phyloP scores from a whole-genome alignment of 2,329 filamentous ascomycete genomes.

The Dissoconium aciculare region DNA sequence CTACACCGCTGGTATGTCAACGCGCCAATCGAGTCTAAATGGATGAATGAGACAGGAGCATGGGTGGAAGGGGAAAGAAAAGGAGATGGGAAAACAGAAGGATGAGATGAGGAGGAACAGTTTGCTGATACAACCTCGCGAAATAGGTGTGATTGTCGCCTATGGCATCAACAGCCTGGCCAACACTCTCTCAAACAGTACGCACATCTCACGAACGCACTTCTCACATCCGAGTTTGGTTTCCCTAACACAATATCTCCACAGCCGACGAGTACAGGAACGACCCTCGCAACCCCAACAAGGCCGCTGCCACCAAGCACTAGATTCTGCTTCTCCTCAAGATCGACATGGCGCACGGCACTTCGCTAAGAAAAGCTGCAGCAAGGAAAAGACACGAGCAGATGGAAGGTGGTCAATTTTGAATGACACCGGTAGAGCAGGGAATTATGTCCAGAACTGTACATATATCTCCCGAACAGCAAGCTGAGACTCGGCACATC shows the following conservation, averaged over 20 bases:
- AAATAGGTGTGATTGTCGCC: constrained; percentile 62
- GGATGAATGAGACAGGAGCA: constrained; percentile 1
- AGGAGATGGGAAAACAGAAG: background rate
- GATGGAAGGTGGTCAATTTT: too few species aligned
- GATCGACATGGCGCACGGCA: too few species aligned
- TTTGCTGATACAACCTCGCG: constrained; percentile 7
- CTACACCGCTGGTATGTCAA: constrained; percentile 67
- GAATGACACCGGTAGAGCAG: too few species aligned
- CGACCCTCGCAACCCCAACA: constrained; percentile 73
- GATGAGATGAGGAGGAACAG: constrained; percentile 1
- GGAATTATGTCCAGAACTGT: background rate
- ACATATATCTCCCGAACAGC: too few species aligned
- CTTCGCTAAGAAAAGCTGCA: too few species aligned
- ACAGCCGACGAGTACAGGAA: constrained; percentile 91
- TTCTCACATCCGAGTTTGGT: too few species aligned
- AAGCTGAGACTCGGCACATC: too few species aligned
- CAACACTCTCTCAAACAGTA: constrained; percentile 65
- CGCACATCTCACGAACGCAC: too few species aligned
- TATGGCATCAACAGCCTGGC: constrained; percentile 84
- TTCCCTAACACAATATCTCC: too few species aligned
- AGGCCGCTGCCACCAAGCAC: constrained; percentile 1
- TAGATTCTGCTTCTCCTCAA: constrained; percentile 1
- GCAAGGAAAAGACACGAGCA: too few species aligned
- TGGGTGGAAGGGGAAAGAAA: constrained; percentile 1
- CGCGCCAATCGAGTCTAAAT: constrained; percentile 1